Base-by-base conservation (phyloP, 306 rosid species). In the Corylus americana region DNA sequence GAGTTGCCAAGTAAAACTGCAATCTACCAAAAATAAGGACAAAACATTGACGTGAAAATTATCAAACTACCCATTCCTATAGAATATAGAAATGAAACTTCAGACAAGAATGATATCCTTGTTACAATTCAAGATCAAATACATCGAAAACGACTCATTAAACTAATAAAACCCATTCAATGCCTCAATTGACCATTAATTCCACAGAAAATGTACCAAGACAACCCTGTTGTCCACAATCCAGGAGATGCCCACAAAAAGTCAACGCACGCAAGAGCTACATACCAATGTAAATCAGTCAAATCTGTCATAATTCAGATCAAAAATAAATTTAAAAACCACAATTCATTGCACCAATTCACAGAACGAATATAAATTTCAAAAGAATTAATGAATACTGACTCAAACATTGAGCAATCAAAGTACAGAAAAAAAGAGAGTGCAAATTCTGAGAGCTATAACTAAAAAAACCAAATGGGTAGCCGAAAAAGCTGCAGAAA, bases 261-360 rank as follows among this genome's bases (percentile, higher is more conserved):
- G 11, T 67, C 49, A 67, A 67, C 9, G 16, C 3, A 18, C 18
- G 0, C 71, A 37, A 39, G 11, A 67, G 50, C 51, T 10, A 67
- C 18, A 67, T 42, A 39, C 20, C 49, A n/a, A 67, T n/a, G 10
- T 42, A 47, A 17, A 42, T 51, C 3, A 67, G 49, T 39, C 72
- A 42, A 67, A 4, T 74, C 58, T 11, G 35, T 29, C 55, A 75
- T 8, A 55, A 79, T 78, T 48, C 53, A 17, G 44, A 82, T 70
- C 71, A 74, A 80, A 74, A 80, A 48, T 58, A 70, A 53, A 55
- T 54, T 35, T 0, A 53, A 48, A 82, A 82, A 74, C 11, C 53
- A 82, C 7, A 22, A 48, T 39, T 63, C 22, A 70, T 68, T 14
- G 37, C 67, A 57, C 48, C n/a, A 25, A 71, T 45, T 57, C 45